Percentiles rank a stretch among this genome's conserved stretches.
Conservation (phyloP, 257 asterid genomes). For the Capsicum chinense region DNA sequence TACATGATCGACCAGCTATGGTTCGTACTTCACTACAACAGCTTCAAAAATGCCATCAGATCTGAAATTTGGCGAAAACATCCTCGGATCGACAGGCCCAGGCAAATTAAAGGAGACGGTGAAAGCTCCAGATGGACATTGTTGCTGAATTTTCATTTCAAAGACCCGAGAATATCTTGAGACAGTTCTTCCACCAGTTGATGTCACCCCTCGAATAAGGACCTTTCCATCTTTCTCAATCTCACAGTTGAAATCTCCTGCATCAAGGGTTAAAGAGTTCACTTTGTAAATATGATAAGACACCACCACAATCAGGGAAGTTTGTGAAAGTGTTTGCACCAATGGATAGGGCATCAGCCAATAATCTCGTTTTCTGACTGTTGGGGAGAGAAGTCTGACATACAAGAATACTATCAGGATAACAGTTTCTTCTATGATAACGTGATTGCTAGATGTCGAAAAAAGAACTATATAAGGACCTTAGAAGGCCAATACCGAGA, state of each 20-base stretch:
- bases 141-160: constrained; percentile 74
- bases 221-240: constrained; percentile 65
- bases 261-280: constrained; percentile 24
- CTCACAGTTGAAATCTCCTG: constrained; percentile 78
- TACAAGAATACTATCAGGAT: constrained; percentile 9
- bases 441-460: background rate
- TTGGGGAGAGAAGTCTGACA: background rate
- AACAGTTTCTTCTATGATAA: background rate
- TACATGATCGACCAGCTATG: constrained; percentile 29
- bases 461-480: background rate
- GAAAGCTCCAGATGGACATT: constrained; percentile 85
- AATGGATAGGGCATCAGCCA: background rate
- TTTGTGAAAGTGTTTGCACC: background rate
- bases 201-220: constrained; percentile 64
- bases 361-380: background rate
- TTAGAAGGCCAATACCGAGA: background rate
- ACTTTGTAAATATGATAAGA: background rate
- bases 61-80: constrained; percentile 62
- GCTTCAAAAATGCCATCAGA: constrained; percentile 88
- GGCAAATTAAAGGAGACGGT: constrained; percentile 72
- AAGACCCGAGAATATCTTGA: constrained; percentile 61
- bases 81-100: constrained; percentile 82
- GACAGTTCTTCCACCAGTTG: constrained; percentile 64
- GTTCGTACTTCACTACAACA: constrained; percentile 54
- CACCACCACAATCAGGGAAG: background rate